Evolutionary conservation across 148 eudicot genomes (phyloP), one percentile per base, ranked within the genome.

Genomic region (Mesembryanthemum crystallinum): DNA sequence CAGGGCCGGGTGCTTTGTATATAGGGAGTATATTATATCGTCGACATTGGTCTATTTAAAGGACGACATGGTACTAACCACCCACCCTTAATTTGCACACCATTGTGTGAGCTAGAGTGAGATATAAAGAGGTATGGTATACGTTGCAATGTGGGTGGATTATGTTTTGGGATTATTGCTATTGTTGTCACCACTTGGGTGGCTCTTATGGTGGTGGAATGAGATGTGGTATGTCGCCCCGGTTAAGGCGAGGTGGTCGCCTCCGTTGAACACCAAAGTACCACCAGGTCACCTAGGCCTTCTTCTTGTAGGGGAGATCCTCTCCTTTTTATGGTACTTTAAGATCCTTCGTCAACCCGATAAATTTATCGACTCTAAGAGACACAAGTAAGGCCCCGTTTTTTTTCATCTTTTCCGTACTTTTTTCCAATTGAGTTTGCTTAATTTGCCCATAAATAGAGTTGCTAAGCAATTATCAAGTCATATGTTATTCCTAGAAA

Each of bases 141-240:
- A 6, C 23, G 33, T 64, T 43, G 68, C 32, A 37, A 65, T 65
- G 49, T 35, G 47, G 27, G 28, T 20, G 47, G 42, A 8, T 17
- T 37, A 30, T 37, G 3, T 7, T 35, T 35, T 35, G 23, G 3
- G 33, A 65, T 39, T n/a, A n/a, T 65, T 65, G 6, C 2, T 0
- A 27, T 29, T 21, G 42, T 21, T 37, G 17, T 27, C 49, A 1
- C 27, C 32, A 37, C 23, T 65, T 7, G n/a, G 43, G 12, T 32
- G 43, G 69, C 49, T 65, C 3, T 17, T 65, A 12, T 65, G 69
- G 69, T 21, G 69, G 69, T 65, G 49, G 69, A 65, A 65, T 37
- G 69, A 65, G 17, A 39, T 37, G 4, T 21, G 49, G 69, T 37
- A 37, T 14, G 28, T 65, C 1, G 15, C 49, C 15, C 49, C 49